phyloP scores from a whole-genome alignment of 805 yeast species.

The Starmera quercuum region DNA sequence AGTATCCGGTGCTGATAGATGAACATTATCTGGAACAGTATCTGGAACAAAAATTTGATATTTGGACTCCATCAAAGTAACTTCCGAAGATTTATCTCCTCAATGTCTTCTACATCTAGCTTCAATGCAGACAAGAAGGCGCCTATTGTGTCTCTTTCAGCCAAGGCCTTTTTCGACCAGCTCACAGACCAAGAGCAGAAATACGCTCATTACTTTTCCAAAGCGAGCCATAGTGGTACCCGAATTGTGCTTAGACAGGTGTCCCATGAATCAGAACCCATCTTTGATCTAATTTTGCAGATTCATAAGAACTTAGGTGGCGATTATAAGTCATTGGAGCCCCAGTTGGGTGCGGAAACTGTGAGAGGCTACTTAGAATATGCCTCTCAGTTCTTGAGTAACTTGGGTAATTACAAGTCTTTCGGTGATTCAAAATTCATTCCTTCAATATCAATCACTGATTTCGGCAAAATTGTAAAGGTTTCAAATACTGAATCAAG shows the following conservation, averaged over 20 bases:
- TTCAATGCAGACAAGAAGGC: constrained; percentile 52
- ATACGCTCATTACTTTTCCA: constrained; percentile 78
- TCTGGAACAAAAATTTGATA: too few relatives aligned
- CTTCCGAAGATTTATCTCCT: too few relatives aligned
- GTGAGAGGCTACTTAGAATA: constrained; percentile 53
- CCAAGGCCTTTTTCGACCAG: constrained; percentile 60
- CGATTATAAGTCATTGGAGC: constrained; percentile 33
- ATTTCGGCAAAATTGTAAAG: constrained; percentile 42
- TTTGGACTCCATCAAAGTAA: constrained; percentile 1
- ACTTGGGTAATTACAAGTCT: constrained; percentile 75
- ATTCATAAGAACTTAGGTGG: constrained; percentile 46
- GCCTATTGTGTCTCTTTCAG: constrained; percentile 64
- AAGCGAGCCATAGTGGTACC: constrained; percentile 81
- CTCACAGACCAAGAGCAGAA: constrained; percentile 51
- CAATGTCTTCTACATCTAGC: constrained; percentile 8
- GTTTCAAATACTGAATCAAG: constrained; percentile 26
- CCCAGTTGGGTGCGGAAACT: constrained; percentile 26
- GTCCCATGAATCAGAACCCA: constrained; percentile 70
- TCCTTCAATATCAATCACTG: constrained; percentile 46
- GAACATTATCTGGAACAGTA: too few relatives aligned
- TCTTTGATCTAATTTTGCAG: constrained; percentile 59
- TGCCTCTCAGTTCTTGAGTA: constrained; percentile 67
- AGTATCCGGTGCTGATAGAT: too few relatives aligned
- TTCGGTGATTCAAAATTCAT: constrained; percentile 86
- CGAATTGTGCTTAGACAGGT: constrained; percentile 76